Evolutionary conservation across 768 basidiomycete species (phyloP).

Genomic region (Chalciporus chontae): DNA sequence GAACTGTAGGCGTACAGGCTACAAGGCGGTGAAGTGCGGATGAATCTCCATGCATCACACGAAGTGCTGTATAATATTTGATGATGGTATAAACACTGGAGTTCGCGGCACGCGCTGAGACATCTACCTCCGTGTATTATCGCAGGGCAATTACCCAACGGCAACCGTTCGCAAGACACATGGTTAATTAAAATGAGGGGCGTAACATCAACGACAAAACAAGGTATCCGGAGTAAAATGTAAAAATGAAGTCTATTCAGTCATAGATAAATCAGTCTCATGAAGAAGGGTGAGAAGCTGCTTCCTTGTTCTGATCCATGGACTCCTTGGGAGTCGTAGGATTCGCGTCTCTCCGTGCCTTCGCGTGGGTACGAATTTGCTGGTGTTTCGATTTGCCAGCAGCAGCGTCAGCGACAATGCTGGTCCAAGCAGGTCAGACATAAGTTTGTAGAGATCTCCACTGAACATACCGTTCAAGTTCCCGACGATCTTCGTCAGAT

Average conservation of each 20-base stretch:
- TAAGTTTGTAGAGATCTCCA: not conserved
- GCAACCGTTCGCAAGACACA: slow-evolving; percentile 5
- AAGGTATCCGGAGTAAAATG: slow-evolving; percentile 19
- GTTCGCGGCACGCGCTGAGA: slow-evolving; percentile 8
- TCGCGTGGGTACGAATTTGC: slow-evolving; percentile 29
- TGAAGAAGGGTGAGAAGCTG: slow-evolving; percentile 7
- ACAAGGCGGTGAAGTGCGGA: slow-evolving; percentile 1
- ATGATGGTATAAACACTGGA: slow-evolving; percentile 14
- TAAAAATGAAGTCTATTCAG: slow-evolving; percentile 1
- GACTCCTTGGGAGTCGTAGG: slow-evolving; percentile 35
- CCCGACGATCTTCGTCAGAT: slow-evolving; percentile 89
- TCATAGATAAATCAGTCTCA: slow-evolving; percentile 9
- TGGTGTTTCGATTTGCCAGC: slow-evolving; percentile 63
- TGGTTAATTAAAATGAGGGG: slow-evolving; percentile 21
- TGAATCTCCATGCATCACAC: not conserved
- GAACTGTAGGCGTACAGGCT: slow-evolving; percentile 2
- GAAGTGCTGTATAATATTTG: not conserved
- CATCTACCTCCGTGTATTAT: not conserved
- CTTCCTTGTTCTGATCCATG: slow-evolving; percentile 24
- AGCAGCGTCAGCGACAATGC: slow-evolving; percentile 87
- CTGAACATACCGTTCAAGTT: slow-evolving; percentile 76
- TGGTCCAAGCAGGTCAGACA: slow-evolving; percentile 26
- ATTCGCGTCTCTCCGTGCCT: slow-evolving; percentile 34
- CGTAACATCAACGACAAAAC: slow-evolving; percentile 12
- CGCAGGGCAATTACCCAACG: slow-evolving; percentile 10